A percentile compares a stretch with the other conserved stretches of the same genome.
These are phyloP conservation scores for Xylaria sp. DNA, from an alignment of 495 filamentous ascomycete genomes.

Conservation along the genomic window DNA sequence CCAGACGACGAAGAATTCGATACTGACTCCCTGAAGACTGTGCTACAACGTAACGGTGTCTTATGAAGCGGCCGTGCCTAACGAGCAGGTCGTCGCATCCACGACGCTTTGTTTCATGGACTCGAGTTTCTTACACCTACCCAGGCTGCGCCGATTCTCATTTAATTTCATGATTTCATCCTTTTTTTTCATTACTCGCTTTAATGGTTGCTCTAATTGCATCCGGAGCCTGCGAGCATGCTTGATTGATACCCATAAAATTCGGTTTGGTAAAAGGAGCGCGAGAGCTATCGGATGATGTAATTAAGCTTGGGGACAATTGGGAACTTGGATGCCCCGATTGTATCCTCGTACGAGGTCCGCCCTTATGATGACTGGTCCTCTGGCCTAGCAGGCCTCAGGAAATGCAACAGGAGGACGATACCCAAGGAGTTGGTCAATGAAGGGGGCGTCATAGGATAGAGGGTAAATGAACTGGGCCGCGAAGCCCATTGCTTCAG, in stretches of 20 bases:
- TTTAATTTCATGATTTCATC: slow-evolving; percentile 15
- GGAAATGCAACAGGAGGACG: not conserved
- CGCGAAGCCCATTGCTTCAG: slow-evolving; percentile 1
- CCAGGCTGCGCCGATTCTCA: slow-evolving; percentile 9
- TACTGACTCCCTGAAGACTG: slow-evolving; percentile 53
- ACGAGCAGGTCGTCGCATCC: not conserved
- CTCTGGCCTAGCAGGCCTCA: not conserved
- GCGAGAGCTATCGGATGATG: slow-evolving; percentile 10
- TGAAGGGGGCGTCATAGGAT: slow-evolving; percentile 22
- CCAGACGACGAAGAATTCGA: slow-evolving; percentile 67
- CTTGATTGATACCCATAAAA: slow-evolving; percentile 30
- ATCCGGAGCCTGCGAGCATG: slow-evolving; percentile 17
- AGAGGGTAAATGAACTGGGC: slow-evolving; percentile 14
- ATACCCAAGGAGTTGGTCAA: slow-evolving; percentile 14
- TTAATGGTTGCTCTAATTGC: slow-evolving; percentile 20
- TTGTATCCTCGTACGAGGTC: slow-evolving; percentile 9
- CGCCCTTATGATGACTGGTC: not conserved
- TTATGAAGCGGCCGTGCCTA: slow-evolving; percentile 36
- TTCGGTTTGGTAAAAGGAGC: slow-evolving; percentile 15
- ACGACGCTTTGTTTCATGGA: not conserved
- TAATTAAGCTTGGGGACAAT: slow-evolving; percentile 13
- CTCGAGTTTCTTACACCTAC: not conserved
- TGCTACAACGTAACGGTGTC: slow-evolving; percentile 56
- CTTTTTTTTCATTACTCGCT: slow-evolving; percentile 15
- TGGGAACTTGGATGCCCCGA: not conserved